phyloP scores from a whole-genome alignment of 2,329 filamentous ascomycete species.

The Bipolaris zeicola region DNA sequence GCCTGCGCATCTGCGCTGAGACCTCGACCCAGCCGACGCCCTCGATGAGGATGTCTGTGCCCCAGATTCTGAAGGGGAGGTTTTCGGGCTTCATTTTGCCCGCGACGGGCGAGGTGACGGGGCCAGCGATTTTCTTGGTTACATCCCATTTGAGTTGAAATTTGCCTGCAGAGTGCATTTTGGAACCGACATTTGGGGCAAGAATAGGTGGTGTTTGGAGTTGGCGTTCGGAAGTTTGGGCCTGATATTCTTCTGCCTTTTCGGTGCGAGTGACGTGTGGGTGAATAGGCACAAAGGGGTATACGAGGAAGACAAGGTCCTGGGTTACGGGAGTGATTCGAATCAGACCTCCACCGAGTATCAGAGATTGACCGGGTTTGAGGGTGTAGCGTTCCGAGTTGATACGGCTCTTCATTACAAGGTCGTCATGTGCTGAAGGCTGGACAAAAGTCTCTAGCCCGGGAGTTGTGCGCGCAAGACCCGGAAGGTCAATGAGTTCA shows the following conservation, averaged over 20 bases:
- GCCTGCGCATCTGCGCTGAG: constrained; percentile 73
- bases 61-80: constrained; percentile 79
- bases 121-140: constrained; percentile 77
- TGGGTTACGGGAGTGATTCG: constrained; percentile 78
- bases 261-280: constrained; percentile 78
- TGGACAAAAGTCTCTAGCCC: constrained; percentile 72
- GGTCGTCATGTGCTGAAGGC: constrained; percentile 65
- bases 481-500: constrained; percentile 91
- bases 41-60: constrained; percentile 85
- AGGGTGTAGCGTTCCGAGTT: constrained; percentile 74
- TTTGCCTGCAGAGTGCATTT: constrained; percentile 65
- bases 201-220: constrained; percentile 69
- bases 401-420: constrained; percentile 80
- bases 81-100: constrained; percentile 67
- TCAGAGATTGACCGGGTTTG: constrained; percentile 76
- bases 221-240: constrained; percentile 57
- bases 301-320: constrained; percentile 72
- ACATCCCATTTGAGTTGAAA: constrained; percentile 82
- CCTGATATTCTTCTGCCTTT: constrained; percentile 78
- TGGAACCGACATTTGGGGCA: constrained; percentile 43
- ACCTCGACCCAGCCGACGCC: constrained; percentile 94
- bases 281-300: constrained; percentile 81
- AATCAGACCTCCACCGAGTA: constrained; percentile 81
- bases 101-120: constrained; percentile 68
- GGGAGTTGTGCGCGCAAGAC: constrained; percentile 70